These are phyloP conservation scores for Lepraria neglecta DNA, from an alignment of 495 filamentous ascomycete species.

Conservation along the genomic window DNA sequence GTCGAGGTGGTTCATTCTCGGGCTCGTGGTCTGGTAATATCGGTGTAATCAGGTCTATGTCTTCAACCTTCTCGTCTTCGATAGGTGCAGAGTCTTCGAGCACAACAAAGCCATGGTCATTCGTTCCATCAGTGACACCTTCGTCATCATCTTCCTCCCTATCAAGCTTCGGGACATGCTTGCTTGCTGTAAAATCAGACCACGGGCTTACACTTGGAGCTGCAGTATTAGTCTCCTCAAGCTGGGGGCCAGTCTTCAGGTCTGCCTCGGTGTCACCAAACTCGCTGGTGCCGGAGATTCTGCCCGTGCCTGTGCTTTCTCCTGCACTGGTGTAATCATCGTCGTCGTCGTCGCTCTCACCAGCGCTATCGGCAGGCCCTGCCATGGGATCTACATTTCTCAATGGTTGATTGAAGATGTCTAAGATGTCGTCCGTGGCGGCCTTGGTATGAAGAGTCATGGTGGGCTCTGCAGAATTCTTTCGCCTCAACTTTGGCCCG, in stretches of 20 bases:
- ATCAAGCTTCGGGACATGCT: conserved; percentile 55
- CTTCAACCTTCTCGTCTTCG: conserved; percentile 22
- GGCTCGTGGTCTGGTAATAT: conserved; percentile 33
- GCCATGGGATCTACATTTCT: conserved; percentile 46
- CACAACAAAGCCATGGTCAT: conserved; percentile 17
- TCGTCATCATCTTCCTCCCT: not conserved
- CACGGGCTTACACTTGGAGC: conserved; percentile 69
- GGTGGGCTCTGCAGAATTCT: conserved; percentile 74
- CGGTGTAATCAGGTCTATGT: conserved; percentile 35
- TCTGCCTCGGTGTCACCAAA: conserved; percentile 54
- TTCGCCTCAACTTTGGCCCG: conserved; percentile 64
- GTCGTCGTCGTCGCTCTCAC: conserved; percentile 56
- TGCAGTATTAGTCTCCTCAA: conserved; percentile 39
- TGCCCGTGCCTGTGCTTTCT: conserved; percentile 74
- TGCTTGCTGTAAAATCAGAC: conserved; percentile 75
- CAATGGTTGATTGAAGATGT: conserved; percentile 88
- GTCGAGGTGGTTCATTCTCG: conserved; percentile 35
- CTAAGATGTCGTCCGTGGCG: conserved; percentile 94
- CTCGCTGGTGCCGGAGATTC: conserved; percentile 58
- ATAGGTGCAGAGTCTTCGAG: conserved; percentile 18
- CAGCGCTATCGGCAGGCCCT: conserved; percentile 37
- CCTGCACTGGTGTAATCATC: conserved; percentile 76
- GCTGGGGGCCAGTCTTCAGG: conserved; percentile 30
- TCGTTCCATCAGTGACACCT: not conserved
- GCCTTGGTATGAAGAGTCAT: conserved; percentile 96